phyloP scores from a whole-genome alignment of 2,329 filamentous ascomycete genomes.

The Aspergillus persii region DNA sequence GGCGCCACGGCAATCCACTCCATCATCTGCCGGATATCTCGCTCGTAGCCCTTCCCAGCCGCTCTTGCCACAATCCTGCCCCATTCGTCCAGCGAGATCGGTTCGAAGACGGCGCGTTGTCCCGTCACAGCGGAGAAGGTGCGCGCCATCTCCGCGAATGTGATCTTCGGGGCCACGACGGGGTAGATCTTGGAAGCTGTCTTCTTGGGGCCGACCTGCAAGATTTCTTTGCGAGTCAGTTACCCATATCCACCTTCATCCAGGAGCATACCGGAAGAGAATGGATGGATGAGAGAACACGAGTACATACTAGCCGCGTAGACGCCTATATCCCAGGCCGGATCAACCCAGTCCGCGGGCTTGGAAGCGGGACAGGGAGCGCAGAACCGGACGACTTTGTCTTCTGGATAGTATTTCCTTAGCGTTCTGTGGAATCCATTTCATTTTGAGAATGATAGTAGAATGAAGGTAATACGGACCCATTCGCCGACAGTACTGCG shows the following conservation, averaged over 20 bases:
- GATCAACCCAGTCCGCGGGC: slow-evolving; percentile 18
- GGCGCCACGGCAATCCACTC: slow-evolving; percentile 19
- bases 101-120: slow-evolving; percentile 7
- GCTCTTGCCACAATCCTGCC: slow-evolving; percentile 3
- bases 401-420: background rate
- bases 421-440: no score
- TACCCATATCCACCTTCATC: no score
- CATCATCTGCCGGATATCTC: slow-evolving; percentile 22
- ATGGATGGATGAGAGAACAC: background rate
- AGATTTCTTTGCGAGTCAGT: slow-evolving; percentile 4
- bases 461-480: background rate
- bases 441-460: background rate
- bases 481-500: slow-evolving; percentile 8
- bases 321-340: slow-evolving; percentile 16
- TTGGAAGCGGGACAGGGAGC: slow-evolving; percentile 9
- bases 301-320: slow-evolving; percentile 16
- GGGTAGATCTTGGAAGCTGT: slow-evolving; percentile 14
- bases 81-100: slow-evolving; percentile 14
- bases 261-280: no score
- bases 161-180: slow-evolving; percentile 7
- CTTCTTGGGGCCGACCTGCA: slow-evolving; percentile 8
- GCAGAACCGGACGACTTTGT: slow-evolving; percentile 16
- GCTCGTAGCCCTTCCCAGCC: slow-evolving; percentile 13
- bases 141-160: slow-evolving; percentile 5
- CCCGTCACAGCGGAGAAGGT: slow-evolving; percentile 11